These are phyloP conservation scores for Starmerella tilneyi DNA, from an alignment of 805 yeast species.

Conservation along the genomic window DNA sequence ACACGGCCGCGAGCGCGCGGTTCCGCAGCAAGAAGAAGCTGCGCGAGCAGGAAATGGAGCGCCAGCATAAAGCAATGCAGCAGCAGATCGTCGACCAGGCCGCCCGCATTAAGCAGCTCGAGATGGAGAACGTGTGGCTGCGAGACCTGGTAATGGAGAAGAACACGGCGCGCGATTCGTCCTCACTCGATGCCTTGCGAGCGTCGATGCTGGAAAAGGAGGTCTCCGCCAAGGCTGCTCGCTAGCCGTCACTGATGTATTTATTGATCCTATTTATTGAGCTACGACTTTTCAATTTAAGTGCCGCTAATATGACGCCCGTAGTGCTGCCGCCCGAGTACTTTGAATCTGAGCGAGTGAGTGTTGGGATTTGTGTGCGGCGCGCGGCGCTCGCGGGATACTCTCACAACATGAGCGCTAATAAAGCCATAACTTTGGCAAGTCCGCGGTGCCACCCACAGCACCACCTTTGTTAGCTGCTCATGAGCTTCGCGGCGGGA, in stretches of 20 bases:
- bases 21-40: conserved; percentile 85
- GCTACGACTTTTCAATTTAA: too few relatives aligned
- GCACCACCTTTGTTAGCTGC: too few relatives aligned
- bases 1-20: conserved; percentile 90
- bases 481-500: too few relatives aligned
- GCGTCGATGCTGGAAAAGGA: conserved; percentile 10
- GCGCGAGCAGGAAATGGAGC: conserved; percentile 85
- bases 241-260: neutral
- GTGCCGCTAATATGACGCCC: too few relatives aligned
- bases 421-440: too few relatives aligned
- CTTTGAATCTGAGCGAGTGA: too few relatives aligned
- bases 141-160: conserved; percentile 76
- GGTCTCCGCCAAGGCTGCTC: neutral
- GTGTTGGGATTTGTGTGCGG: too few relatives aligned
- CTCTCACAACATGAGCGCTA: too few relatives aligned
- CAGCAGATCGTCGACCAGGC: conserved; percentile 59
- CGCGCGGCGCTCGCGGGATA: too few relatives aligned
- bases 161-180: conserved; percentile 33
- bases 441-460: too few relatives aligned
- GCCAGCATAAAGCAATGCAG: conserved; percentile 58
- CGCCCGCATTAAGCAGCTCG: conserved; percentile 66
- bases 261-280: conserved; percentile 3
- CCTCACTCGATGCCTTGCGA: conserved; percentile 25
- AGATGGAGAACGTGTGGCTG: conserved; percentile 84
- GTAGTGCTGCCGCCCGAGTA: too few relatives aligned